Base-by-base conservation (phyloP, 2,329 filamentous ascomycete genomes). In the Penicillium sp. region DNA sequence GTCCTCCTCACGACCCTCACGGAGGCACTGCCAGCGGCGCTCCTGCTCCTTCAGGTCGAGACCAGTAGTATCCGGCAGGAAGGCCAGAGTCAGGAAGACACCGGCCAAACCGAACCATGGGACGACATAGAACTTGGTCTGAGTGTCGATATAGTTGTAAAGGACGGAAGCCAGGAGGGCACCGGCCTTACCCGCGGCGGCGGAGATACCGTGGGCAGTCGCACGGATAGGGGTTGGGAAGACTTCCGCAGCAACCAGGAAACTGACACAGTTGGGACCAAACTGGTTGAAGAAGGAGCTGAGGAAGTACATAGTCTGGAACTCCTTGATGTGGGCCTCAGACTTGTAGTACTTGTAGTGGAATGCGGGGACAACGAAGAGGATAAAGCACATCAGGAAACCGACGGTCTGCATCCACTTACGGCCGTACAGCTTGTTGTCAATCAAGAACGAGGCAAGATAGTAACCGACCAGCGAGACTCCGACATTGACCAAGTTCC, bases 201-300 rank as follows among this genome's bases (percentile, higher is more conserved):
- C 94, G n/a, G 91, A 92, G 79, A 97, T 91, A 58, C 94, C 94
- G 82, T 98, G 94, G 54, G 94, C 94, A 17, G 91, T 92, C 67
- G 94, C 94, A 70, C 94, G 92, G 68, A 98, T 88, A 10, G 93
- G 91, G 0, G 93, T 96, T 10, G 94, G 94, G 84, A 91, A 98
- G n/a, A 96, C 92, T 76, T 98, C 94, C 45, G 92, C 94, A 45
- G 94, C 94, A 38, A 96, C 91, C 67, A 98, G 86, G 90, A 98
- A 98, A 63, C 93, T 96, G 71, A 97, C 92, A 49, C 88, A 89
- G 84, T 98, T 98, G 78, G 94, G 94, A 12, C 94, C 94, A 72
- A 98, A 98, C 76, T 98, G 94, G 84, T 97, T 97, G 88, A 98
- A 98, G 83, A 98, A 98, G 25, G 91, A 96, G 7, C 92, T 96